Percentiles rank a stretch among this genome's conserved stretches.
Conservation (phyloP, 352 stramenopile genomes). For the Pythium aquatile region DNA sequence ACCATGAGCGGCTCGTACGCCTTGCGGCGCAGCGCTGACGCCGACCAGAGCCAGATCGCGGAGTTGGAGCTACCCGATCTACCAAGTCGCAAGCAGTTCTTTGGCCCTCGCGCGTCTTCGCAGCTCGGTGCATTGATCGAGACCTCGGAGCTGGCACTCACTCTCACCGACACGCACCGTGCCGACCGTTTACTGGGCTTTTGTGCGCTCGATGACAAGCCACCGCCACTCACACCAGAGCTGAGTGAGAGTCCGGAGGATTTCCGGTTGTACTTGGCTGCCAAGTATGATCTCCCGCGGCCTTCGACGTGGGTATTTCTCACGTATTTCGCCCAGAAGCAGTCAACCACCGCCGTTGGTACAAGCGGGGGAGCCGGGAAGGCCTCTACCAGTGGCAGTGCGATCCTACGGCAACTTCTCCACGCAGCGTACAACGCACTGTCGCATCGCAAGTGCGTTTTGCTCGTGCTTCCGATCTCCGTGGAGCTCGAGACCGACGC, state of each 20-base stretch:
- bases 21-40: constrained; percentile 59
- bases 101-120: constrained; percentile 37
- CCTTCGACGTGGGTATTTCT: constrained; percentile 53
- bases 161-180: constrained; percentile 46
- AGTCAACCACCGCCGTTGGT: constrained; percentile 27
- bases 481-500: constrained; percentile 51
- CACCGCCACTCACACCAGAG: constrained; percentile 46
- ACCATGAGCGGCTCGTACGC: constrained; percentile 28
- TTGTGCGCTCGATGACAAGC: constrained; percentile 51
- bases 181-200: constrained; percentile 63
- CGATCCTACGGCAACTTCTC: constrained; percentile 53
- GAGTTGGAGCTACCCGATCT: constrained; percentile 65
- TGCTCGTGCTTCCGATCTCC: constrained; percentile 51
- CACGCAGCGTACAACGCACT: constrained; percentile 50
- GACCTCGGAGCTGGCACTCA: constrained; percentile 70
- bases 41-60: constrained; percentile 53
- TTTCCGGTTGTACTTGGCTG: constrained; percentile 40
- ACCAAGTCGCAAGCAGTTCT: constrained; percentile 58
- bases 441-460: constrained; percentile 35
- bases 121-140: constrained; percentile 64
- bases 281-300: constrained; percentile 53
- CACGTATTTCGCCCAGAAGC: constrained; percentile 53
- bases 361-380: background rate
- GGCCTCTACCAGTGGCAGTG: background rate
- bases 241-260: constrained; percentile 28